A percentile compares a stretch with the other conserved stretches of the same genome.
Evolutionary conservation across 225 moss, liverwort and hornwort genomes (phyloP).

Genomic region (Bryoerythrophyllum caledonicum): DNA sequence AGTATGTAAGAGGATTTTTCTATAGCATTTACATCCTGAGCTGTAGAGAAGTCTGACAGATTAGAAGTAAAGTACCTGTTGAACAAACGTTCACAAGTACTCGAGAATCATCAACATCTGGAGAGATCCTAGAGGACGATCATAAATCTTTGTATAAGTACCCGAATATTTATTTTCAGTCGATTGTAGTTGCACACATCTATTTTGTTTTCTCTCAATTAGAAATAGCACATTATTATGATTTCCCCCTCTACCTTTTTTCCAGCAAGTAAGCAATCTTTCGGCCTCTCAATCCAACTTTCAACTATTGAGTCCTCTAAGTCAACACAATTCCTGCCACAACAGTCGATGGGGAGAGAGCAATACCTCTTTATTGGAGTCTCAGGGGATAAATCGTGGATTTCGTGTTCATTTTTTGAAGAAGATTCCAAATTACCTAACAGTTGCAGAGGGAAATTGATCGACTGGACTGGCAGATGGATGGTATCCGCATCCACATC

Average conservation of each 20-base stretch:
- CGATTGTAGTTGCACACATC: neutral
- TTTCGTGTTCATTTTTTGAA: constrained; percentile 24
- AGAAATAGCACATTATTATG: neutral
- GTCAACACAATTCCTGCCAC: neutral
- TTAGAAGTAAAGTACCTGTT: constrained; percentile 36
- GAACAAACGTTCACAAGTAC: constrained; percentile 6
- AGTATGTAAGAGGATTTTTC: neutral
- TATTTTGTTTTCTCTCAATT: neutral
- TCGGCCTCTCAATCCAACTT: neutral
- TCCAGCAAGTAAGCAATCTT: neutral
- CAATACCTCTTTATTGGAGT: constrained; percentile 32
- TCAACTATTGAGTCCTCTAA: neutral
- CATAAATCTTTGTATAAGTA: constrained; percentile 6
- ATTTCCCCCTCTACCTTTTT: neutral
- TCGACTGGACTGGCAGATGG: constrained; percentile 22
- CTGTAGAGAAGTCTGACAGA: neutral
- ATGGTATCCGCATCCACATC: constrained; percentile 21
- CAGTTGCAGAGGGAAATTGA: constrained; percentile 18
- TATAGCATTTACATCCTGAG: neutral
- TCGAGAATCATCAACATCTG: constrained; percentile 20
- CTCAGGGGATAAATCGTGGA: constrained; percentile 16
- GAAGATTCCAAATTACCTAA: constrained; percentile 27
- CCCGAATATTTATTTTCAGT: neutral
- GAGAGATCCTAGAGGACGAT: constrained; percentile 34
- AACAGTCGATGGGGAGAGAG: neutral